phyloP scores from a whole-genome alignment of 768 basidiomycete genomes.

The Hygrocybe punicea region DNA sequence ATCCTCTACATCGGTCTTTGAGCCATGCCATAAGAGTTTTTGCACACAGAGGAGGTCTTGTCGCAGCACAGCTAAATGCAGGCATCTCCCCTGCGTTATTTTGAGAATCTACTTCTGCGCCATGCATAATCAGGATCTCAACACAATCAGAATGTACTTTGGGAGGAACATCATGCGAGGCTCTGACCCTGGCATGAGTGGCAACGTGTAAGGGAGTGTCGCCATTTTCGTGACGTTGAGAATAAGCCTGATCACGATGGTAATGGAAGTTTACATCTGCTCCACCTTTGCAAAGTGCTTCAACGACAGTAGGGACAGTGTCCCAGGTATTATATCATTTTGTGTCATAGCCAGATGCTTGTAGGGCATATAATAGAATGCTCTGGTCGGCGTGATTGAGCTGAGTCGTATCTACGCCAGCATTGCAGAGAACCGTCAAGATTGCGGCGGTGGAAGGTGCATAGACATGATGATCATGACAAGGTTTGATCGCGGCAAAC shows the following conservation, averaged over 20 bases:
- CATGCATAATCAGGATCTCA: background rate
- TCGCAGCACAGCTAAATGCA: background rate
- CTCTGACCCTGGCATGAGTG: background rate
- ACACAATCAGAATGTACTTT: background rate
- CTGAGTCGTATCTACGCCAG: background rate
- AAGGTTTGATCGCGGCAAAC: background rate
- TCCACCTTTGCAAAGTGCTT: background rate
- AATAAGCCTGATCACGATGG: background rate
- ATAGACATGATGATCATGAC: background rate
- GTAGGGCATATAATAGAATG: background rate
- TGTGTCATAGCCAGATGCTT: background rate
- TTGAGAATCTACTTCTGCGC: background rate
- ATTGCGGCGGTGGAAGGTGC: background rate
- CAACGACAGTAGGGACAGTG: background rate
- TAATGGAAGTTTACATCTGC: background rate
- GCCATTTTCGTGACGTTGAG: background rate
- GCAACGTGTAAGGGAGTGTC: background rate
- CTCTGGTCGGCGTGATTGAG: background rate
- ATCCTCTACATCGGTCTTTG: no score
- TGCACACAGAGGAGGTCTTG: background rate
- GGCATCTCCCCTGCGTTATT: background rate
- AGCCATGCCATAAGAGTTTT: background rate
- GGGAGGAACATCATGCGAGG: background rate
- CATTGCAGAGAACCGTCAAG: background rate
- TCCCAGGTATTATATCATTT: background rate